Percentiles rank a stretch among this genome's conserved stretches.
Evolutionary conservation across 2,329 filamentous ascomycete genomes (phyloP).

Genomic region (Talaromyces funiculosus): DNA sequence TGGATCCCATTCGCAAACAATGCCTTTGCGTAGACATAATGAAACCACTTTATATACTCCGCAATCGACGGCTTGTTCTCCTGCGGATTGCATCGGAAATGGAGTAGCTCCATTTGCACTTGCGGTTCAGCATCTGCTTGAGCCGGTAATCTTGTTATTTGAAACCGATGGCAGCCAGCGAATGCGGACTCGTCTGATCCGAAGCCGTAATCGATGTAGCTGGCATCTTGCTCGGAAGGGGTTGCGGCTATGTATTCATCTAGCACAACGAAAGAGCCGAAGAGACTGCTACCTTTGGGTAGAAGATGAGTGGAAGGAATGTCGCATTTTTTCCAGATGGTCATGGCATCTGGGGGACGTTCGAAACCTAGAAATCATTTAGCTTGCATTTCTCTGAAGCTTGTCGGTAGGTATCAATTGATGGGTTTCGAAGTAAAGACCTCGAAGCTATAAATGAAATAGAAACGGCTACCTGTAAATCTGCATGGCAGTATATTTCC

Average conservation of each 20-base stretch:
- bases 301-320: slow-evolving; percentile 8
- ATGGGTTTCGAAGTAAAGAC: no score
- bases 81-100: slow-evolving; percentile 18
- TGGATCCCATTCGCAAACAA: slow-evolving; percentile 15
- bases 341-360: not conserved
- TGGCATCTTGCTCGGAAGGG: slow-evolving; percentile 2
- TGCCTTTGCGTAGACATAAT: slow-evolving; percentile 13
- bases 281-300: slow-evolving; percentile 14
- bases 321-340: slow-evolving; percentile 10
- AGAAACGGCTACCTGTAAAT: slow-evolving; percentile 1
- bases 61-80: slow-evolving; percentile 12
- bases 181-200: slow-evolving; percentile 15
- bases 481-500: slow-evolving; percentile 1
- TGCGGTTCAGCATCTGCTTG: not conserved
- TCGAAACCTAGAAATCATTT: not conserved
- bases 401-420: not conserved
- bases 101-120: slow-evolving; percentile 15
- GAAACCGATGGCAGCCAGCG: slow-evolving; percentile 17
- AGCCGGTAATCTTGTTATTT: slow-evolving; percentile 11
- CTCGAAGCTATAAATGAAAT: not conserved
- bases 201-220: slow-evolving; percentile 18
- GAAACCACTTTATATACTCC: slow-evolving; percentile 11
- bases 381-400: not conserved
- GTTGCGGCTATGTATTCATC: slow-evolving; percentile 14
- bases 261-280: slow-evolving; percentile 15